These are phyloP conservation scores for Leucocoprinus leucothites DNA, from an alignment of 768 basidiomycete species.

Conservation along the genomic window DNA sequence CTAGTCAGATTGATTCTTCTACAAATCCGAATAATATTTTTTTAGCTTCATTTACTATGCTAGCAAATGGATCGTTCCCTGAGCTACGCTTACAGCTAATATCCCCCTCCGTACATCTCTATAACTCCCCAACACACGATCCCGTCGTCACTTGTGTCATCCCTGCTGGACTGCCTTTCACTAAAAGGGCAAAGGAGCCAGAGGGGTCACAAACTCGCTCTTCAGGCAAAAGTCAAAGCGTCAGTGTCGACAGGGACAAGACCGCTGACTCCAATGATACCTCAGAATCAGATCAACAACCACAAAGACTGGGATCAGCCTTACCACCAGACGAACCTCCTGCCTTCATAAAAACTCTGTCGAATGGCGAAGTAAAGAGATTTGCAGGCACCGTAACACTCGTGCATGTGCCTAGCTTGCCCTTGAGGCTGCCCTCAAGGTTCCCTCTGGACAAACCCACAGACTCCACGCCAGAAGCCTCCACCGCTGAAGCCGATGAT, in stretches of 20 bases:
- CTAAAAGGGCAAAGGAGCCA: background rate
- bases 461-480: background rate
- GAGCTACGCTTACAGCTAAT: slow-evolving; percentile 29
- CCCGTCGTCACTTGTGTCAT: slow-evolving; percentile 46
- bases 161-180: slow-evolving; percentile 22
- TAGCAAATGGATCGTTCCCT: slow-evolving; percentile 48
- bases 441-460: slow-evolving; percentile 3
- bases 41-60: slow-evolving; percentile 65
- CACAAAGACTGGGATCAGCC: background rate
- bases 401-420: slow-evolving; percentile 10
- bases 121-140: slow-evolving; percentile 42
- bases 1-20: no score
- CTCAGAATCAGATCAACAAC: background rate
- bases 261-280: background rate
- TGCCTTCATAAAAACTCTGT: background rate
- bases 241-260: background rate
- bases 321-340: background rate
- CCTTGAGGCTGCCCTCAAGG: background rate
- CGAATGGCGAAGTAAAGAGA: background rate
- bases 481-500: background rate
- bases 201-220: background rate
- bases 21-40: no score
- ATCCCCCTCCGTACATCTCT: slow-evolving; percentile 37
- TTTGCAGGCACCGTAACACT: slow-evolving; percentile 6
- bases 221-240: background rate